Evolutionary conservation across 2,329 filamentous ascomycete genomes (phyloP), one percentile per base, ranked within the genome.

Genomic region (Hymenotorrendiella dingleyae): DNA sequence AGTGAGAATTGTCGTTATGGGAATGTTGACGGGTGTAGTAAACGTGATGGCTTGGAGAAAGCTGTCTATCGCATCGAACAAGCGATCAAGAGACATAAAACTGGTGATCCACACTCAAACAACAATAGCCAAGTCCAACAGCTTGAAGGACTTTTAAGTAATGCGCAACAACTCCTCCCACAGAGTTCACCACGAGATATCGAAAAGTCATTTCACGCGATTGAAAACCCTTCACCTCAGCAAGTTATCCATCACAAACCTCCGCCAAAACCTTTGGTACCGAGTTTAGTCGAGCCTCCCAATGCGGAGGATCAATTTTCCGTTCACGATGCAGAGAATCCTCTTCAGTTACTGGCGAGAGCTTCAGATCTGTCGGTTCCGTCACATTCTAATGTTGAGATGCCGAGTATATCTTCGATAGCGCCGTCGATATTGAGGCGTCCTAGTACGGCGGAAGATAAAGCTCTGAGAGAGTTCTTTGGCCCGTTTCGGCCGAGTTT

Each of bases 21-120:
- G 6, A 24, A 23, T 24, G n/a, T 5, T 28, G 16, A 17, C 8
- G n/a, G 17, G 8, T 22, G 12, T 49, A 86, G 83, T 62, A 88
- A 88, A 62, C 77, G 84, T 29, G 82, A 80, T 12, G 84, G 84
- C 1, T 65, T 87, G 22, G 83, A 86, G 49, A 87, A 86, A 63
- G 83, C 83, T 3, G 73, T 88, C 16, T 79, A 78, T 55, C 82
- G 86, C 57, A 82, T 88, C 47, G 81, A 86, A 56, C 79, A 86
- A 60, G 84, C 82, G 71, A 76, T 56, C 67, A 78, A 36, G 72
- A 76, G 19, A 68, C 70, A 41, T 60, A 71, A 39, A 55, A 40
- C 67, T 4, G 61, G 62, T 8, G 59, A 60, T 30, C 62, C 65
- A 6, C n/a, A n/a, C n/a, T n/a, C n/a, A n/a, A 60, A 67, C 20